Evolutionary conservation across 306 rosid species (phyloP).

Genomic region (Prunus fruticosa): DNA sequence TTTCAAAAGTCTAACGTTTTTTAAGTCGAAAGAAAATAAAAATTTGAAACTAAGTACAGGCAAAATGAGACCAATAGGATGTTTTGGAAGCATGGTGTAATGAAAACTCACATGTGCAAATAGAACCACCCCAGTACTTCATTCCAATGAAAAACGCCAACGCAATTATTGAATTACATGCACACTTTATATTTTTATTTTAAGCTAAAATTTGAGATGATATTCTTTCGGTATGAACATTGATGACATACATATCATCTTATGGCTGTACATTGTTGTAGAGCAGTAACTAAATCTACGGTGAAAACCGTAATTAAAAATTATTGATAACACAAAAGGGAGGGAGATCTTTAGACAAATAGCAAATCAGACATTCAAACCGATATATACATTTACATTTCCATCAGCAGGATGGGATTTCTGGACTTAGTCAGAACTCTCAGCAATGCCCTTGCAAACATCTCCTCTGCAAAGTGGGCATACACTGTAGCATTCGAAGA

Average conservation of each 20-base stretch:
- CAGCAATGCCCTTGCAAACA: background rate
- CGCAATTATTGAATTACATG: too few species aligned
- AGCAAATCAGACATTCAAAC: background rate
- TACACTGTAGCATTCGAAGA: background rate
- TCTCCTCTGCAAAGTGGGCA: background rate
- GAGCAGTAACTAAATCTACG: background rate
- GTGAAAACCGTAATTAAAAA: background rate
- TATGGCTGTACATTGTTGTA: background rate
- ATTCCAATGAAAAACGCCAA: too few species aligned
- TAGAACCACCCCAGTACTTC: too few species aligned
- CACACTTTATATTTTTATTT: too few species aligned
- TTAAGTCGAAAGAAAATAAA: background rate
- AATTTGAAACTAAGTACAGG: background rate
- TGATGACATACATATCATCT: background rate
- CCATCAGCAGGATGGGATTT: background rate
- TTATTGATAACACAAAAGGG: background rate
- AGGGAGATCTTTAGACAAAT: background rate
- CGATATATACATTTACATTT: background rate
- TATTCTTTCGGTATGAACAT: background rate
- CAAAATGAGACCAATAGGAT: background rate
- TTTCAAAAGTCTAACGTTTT: too few species aligned
- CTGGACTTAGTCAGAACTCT: background rate
- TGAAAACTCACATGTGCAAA: too few species aligned
- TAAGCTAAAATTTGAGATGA: too few species aligned
- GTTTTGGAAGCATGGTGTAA: background rate